phyloP scores from a whole-genome alignment of 2,329 filamentous ascomycete genomes.

The Tothia fuscella region DNA sequence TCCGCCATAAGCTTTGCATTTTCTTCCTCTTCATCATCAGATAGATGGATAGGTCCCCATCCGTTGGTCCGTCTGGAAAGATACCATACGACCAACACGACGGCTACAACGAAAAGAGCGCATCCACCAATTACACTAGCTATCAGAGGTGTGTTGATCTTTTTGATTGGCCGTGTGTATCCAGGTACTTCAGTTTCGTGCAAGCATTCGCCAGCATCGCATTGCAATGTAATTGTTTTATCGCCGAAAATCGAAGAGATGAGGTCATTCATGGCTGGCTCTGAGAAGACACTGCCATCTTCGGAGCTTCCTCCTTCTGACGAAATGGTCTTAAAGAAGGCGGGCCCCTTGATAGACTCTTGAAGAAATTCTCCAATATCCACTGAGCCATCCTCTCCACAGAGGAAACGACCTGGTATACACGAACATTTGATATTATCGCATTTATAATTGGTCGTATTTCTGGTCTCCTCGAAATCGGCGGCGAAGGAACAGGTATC shows the following conservation, averaged over 20 bases:
- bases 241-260: conserved; percentile 87
- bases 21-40: conserved; percentile 76
- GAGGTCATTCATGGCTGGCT: conserved; percentile 84
- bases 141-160: conserved; percentile 94
- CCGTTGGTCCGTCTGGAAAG: conserved; percentile 59
- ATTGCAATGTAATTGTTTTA: conserved; percentile 71
- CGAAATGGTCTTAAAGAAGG: conserved; percentile 60
- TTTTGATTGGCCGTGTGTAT: conserved; percentile 76
- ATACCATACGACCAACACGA: conserved; percentile 78
- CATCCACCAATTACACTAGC: conserved; percentile 82
- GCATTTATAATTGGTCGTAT: conserved; percentile 77
- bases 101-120: conserved; percentile 76
- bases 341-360: conserved; percentile 74
- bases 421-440: conserved; percentile 77
- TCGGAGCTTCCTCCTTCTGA: conserved; percentile 45
- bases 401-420: conserved; percentile 84
- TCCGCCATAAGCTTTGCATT: conserved; percentile 75
- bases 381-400: conserved; percentile 80
- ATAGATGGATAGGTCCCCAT: conserved; percentile 60
- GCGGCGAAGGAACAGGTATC: conserved; percentile 65
- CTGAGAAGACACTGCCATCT: conserved; percentile 71
- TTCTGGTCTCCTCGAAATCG: conserved; percentile 56
- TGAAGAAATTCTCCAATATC: conserved; percentile 84
- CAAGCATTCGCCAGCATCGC: conserved; percentile 80
- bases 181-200: conserved; percentile 89